Conservation (phyloP, 352 stramenopile species). For the Hyaloperonospora arabidopsidis region DNA sequence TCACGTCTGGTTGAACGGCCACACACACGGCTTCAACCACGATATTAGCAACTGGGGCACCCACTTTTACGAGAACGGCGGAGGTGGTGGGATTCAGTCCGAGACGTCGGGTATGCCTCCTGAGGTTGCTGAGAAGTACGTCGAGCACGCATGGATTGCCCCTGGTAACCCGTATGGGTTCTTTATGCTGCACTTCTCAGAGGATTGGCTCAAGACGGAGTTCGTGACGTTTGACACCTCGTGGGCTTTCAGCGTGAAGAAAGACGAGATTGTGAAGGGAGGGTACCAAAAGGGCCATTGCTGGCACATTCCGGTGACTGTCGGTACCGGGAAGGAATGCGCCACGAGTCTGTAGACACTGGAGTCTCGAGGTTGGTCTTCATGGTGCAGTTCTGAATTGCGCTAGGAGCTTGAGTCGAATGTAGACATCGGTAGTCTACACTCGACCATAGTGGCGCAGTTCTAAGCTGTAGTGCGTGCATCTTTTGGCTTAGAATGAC, state of each 20-base stretch:
- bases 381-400: conserved; percentile 13
- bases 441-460: no score
- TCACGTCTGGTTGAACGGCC: conserved; percentile 76
- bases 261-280: conserved; percentile 68
- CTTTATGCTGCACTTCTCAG: conserved; percentile 77
- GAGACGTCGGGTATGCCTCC: conserved; percentile 74
- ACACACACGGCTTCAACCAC: conserved; percentile 86
- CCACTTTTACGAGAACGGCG: conserved; percentile 85
- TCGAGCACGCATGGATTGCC: conserved; percentile 76
- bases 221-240: conserved; percentile 78
- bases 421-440: no score
- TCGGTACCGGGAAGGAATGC: conserved; percentile 60
- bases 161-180: conserved; percentile 78
- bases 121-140: conserved; percentile 64
- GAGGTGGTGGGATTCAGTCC: conserved; percentile 77
- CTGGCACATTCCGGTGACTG: conserved; percentile 75
- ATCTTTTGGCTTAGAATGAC: no score
- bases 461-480: no score
- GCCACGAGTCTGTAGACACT: conserved; percentile 22
- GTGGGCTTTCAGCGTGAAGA: conserved; percentile 73
- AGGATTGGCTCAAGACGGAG: conserved; percentile 79
- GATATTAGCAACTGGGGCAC: conserved; percentile 79
- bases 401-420: no score
- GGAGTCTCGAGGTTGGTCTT: no score
- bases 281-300: conserved; percentile 78